Conservation (phyloP, 345 rosid genomes). For the Stellera chamaejasme region DNA sequence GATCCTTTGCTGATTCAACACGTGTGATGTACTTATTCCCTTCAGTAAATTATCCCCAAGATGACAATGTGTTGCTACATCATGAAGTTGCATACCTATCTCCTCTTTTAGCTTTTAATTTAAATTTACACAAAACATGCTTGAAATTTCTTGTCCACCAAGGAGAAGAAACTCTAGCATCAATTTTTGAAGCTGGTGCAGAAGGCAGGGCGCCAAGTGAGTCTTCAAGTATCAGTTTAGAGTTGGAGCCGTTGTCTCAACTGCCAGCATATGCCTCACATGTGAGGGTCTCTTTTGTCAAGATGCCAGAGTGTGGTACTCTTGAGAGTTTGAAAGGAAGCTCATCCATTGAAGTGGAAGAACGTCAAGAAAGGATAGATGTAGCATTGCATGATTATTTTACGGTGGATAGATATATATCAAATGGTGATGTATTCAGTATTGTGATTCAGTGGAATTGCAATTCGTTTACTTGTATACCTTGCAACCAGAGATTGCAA, state of each 20-base stretch:
- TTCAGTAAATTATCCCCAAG: conserved; percentile 27
- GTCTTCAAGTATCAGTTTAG: conserved; percentile 34
- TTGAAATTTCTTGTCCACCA: conserved; percentile 48
- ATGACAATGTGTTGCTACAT: conserved; percentile 20
- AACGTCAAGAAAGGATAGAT: conserved; percentile 83
- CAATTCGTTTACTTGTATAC: conserved; percentile 59
- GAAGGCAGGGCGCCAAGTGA: conserved; percentile 27
- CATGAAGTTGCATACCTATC: conserved; percentile 66
- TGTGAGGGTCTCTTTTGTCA: conserved; percentile 75
- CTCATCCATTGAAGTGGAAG: conserved; percentile 67
- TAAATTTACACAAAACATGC: conserved; percentile 66
- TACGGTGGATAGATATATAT: conserved; percentile 61
- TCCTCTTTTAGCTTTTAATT: conserved; percentile 82
- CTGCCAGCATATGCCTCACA: conserved; percentile 80
- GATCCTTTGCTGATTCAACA: conserved; percentile 16
- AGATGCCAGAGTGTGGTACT: conserved; percentile 86
- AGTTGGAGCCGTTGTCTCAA: conserved; percentile 39
- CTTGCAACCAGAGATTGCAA: conserved; percentile 49
- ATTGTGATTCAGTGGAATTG: conserved; percentile 62
- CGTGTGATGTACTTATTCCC: conserved; percentile 57
- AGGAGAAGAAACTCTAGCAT: conserved; percentile 49
- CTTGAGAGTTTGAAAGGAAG: conserved; percentile 51
- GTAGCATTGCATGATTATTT: conserved; percentile 68
- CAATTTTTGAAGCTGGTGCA: conserved; percentile 43
- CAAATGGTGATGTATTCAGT: conserved; percentile 71